Conservation (phyloP, 2,329 filamentous ascomycete genomes). For the Monosporascus sp. region DNA sequence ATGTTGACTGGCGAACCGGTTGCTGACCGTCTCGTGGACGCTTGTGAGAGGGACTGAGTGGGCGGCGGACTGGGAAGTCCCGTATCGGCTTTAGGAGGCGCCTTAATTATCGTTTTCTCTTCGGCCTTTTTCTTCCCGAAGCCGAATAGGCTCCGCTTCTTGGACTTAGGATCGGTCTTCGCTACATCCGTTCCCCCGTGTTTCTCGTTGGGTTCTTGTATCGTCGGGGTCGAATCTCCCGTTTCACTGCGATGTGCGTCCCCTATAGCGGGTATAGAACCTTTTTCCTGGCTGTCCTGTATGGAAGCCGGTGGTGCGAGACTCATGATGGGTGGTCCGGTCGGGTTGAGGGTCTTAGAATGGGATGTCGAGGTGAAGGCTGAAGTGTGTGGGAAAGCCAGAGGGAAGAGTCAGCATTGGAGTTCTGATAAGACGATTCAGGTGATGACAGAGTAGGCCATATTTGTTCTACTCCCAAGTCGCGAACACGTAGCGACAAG, state of each 20-base stretch:
- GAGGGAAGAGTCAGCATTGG: not conserved
- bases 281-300: conserved; percentile 19
- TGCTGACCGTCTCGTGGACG: conserved; percentile 32
- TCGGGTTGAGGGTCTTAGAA: conserved; percentile 4
- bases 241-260: conserved; percentile 12
- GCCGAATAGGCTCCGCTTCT: conserved; percentile 55
- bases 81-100: conserved; percentile 22
- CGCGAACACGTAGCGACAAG: not conserved
- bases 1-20: conserved; percentile 38
- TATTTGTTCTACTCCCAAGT: not conserved
- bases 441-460: not conserved
- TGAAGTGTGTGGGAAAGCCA: not conserved
- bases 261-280: conserved; percentile 20
- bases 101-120: conserved; percentile 32
- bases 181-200: conserved; percentile 22
- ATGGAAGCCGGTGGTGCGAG: conserved; percentile 26
- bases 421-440: not conserved
- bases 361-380: conserved; percentile 14
- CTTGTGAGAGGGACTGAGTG: conserved; percentile 25
- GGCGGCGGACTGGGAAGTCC: conserved; percentile 28
- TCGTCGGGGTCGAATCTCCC: conserved; percentile 29
- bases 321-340: conserved; percentile 20
- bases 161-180: conserved; percentile 35
- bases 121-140: conserved; percentile 58
- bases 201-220: conserved; percentile 18